Percentiles rank a stretch among this genome's conserved stretches.
Evolutionary conservation across 768 basidiomycete genomes (phyloP).

Genomic region (Suillus lakei): DNA sequence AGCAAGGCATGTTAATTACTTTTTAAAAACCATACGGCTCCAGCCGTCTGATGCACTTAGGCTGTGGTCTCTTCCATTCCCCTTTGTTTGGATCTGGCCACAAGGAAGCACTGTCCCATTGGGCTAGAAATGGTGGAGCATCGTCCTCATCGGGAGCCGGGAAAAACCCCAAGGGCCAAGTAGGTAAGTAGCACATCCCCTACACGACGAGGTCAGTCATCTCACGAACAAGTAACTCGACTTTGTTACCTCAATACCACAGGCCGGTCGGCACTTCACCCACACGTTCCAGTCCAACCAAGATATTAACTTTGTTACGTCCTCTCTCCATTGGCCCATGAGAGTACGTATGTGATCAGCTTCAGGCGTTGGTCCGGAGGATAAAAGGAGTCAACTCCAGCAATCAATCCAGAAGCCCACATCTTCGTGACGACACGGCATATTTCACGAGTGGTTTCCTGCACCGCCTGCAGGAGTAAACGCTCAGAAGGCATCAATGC

Average conservation of each 20-base stretch:
- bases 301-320: slow-evolving; percentile 16
- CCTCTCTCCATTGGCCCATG: slow-evolving; percentile 14
- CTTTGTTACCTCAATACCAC: slow-evolving; percentile 13
- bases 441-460: slow-evolving; percentile 21
- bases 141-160: no score
- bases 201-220: slow-evolving; percentile 1
- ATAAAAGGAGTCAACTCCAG: slow-evolving; percentile 8
- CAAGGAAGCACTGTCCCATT: not conserved
- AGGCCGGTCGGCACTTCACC: slow-evolving; percentile 23
- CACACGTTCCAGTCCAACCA: slow-evolving; percentile 29
- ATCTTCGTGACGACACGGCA: slow-evolving; percentile 23
- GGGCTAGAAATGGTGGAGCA: not conserved
- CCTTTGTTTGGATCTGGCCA: not conserved
- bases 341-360: slow-evolving; percentile 6
- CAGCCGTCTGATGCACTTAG: slow-evolving; percentile 22
- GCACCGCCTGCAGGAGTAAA: slow-evolving; percentile 16
- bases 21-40: slow-evolving; percentile 13
- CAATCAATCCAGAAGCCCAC: slow-evolving; percentile 21
- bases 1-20: not conserved
- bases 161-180: slow-evolving; percentile 24
- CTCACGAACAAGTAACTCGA: not conserved
- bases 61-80: slow-evolving; percentile 33
- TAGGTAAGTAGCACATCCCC: slow-evolving; percentile 34
- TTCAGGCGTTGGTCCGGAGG: slow-evolving; percentile 1
- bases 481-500: slow-evolving; percentile 16